Evolutionary conservation across 441 rosid species (phyloP).

Genomic region (Isatis lusitanica): DNA sequence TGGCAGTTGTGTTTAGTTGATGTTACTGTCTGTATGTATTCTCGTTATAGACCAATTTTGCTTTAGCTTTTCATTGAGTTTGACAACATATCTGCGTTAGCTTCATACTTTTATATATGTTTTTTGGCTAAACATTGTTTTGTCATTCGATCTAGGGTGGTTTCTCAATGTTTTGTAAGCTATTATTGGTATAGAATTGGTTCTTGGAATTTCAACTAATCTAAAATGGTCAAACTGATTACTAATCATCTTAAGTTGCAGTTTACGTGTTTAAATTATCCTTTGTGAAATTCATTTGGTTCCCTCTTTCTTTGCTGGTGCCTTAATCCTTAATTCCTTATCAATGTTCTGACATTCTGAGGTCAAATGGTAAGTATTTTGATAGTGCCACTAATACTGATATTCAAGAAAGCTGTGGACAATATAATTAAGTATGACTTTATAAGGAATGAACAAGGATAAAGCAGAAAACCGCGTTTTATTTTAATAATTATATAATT

Average conservation of each 20-base stretch:
- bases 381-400: too few relatives aligned
- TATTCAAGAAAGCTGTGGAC: not conserved
- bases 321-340: too few relatives aligned
- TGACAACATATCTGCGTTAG: not conserved
- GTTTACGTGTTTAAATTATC: too few relatives aligned
- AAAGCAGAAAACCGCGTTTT: too few relatives aligned
- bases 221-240: not conserved
- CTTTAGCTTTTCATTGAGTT: not conserved
- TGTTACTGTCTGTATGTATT: not conserved
- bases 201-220: too few relatives aligned
- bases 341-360: too few relatives aligned
- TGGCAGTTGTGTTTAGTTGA: not conserved
- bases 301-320: not conserved
- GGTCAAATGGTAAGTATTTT: too few relatives aligned
- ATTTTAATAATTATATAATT: slow-evolving; percentile 10
- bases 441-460: not conserved
- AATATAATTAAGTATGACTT: not conserved
- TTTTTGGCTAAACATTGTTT: too few relatives aligned
- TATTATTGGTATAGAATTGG: too few relatives aligned
- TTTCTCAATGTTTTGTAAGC: too few relatives aligned
- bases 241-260: not conserved
- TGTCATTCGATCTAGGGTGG: too few relatives aligned
- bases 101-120: not conserved
- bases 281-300: not conserved
- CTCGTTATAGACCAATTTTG: not conserved